These are phyloP conservation scores for Globisporangium sylvaticum DNA, from an alignment of 352 stramenopile species.

Conservation along the genomic window DNA sequence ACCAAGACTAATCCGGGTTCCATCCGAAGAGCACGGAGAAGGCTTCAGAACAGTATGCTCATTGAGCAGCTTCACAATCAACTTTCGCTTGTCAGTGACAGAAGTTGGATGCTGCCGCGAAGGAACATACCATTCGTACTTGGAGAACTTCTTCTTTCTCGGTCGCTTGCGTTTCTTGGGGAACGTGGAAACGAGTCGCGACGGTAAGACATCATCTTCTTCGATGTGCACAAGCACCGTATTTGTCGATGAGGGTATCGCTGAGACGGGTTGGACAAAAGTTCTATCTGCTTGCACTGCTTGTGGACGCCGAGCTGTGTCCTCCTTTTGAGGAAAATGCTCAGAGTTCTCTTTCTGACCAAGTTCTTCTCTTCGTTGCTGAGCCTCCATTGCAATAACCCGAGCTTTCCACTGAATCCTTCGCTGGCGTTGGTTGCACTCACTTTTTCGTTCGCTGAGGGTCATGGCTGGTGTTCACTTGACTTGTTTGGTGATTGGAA, in stretches of 20 bases:
- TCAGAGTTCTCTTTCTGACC: not conserved
- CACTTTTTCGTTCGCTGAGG: slow-evolving; percentile 21
- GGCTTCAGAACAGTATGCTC: slow-evolving; percentile 37
- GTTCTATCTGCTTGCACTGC: not conserved
- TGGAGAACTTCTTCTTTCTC: slow-evolving; percentile 22
- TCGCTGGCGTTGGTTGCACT: slow-evolving; percentile 20
- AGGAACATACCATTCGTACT: slow-evolving; percentile 19
- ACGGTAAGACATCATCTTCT: slow-evolving; percentile 28
- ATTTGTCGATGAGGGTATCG: not conserved
- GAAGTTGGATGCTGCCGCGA: slow-evolving; percentile 7
- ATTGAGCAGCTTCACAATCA: slow-evolving; percentile 35
- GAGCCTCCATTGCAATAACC: slow-evolving; percentile 55
- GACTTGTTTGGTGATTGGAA: not conserved
- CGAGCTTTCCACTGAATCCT: slow-evolving; percentile 43
- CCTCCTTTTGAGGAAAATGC: not conserved
- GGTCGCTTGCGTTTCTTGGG: slow-evolving; percentile 23
- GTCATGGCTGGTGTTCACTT: slow-evolving; percentile 22
- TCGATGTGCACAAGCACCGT: slow-evolving; percentile 33
- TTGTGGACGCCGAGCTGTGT: not conserved
- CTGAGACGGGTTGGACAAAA: not conserved
- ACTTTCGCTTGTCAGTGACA: slow-evolving; percentile 17
- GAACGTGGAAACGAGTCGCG: slow-evolving; percentile 28
- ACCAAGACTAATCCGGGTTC: slow-evolving; percentile 23
- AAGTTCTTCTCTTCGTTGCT: slow-evolving; percentile 29
- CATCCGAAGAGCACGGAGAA: slow-evolving; percentile 22